These are phyloP conservation scores for Vitis hybrid DNA, from an alignment of 177 flowering plant species.

Conservation along the genomic window DNA sequence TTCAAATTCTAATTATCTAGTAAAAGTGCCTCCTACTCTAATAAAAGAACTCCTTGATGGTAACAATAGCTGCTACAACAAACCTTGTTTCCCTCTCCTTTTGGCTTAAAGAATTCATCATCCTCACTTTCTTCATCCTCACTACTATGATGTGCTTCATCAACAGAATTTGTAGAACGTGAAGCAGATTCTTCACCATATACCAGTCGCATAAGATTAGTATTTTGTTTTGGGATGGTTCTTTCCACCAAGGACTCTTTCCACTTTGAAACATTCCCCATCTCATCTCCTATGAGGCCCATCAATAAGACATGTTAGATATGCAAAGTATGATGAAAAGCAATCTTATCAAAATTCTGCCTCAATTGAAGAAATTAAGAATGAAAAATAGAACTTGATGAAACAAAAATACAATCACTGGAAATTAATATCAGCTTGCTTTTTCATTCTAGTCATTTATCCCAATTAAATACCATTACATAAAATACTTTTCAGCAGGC, in stretches of 20 bases:
- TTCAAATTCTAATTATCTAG: neutral
- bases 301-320: constrained; percentile 7
- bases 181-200: constrained; percentile 54
- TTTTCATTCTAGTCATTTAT: no score
- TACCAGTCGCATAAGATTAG: constrained; percentile 85
- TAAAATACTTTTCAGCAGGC: no score
- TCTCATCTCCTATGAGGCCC: constrained; percentile 41
- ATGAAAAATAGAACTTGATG: no score
- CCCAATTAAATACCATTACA: neutral
- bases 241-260: constrained; percentile 65
- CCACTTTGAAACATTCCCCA: constrained; percentile 80
- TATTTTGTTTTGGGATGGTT: constrained; percentile 35
- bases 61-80: neutral
- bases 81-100: constrained; percentile 74
- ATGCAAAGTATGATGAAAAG: neutral
- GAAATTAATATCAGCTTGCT: no score
- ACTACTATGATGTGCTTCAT: constrained; percentile 36
- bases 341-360: neutral
- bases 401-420: no score
- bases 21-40: neutral
- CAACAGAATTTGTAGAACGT: constrained; percentile 19
- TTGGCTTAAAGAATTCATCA: constrained; percentile 83
- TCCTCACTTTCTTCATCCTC: constrained; percentile 71
- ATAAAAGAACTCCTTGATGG: neutral
- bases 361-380: neutral